These are phyloP conservation scores for apple (Malus domestica) DNA, from an alignment of 306 rosid species.

Conservation along the genomic window ASM211411v1 NC_041789.1:29749001-29749500, in stretches of 20 bases:
- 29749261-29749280: conserved; percentile 14
- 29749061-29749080: no score
- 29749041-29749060: neutral
- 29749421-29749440: conserved; percentile 50
- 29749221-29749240: conserved; percentile 16
- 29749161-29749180: neutral
- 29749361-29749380: conserved; percentile 82
- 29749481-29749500: no score
- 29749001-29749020: neutral
- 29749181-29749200: neutral
- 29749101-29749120: neutral
- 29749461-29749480: conserved; percentile 26
- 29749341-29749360: conserved; percentile 56
- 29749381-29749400: conserved; percentile 67
- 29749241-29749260: conserved; percentile 27
- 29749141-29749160: neutral
- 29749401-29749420: conserved; percentile 60
- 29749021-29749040: neutral
- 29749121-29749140: neutral
- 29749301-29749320: conserved; percentile 38
- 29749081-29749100: no score
- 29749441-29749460: conserved; percentile 58
- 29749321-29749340: conserved; percentile 51
- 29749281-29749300: conserved; percentile 18
- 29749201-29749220: neutral